Evolutionary conservation across 345 rosid species (phyloP).

Genomic region (Moricandia moricandioides): DNA sequence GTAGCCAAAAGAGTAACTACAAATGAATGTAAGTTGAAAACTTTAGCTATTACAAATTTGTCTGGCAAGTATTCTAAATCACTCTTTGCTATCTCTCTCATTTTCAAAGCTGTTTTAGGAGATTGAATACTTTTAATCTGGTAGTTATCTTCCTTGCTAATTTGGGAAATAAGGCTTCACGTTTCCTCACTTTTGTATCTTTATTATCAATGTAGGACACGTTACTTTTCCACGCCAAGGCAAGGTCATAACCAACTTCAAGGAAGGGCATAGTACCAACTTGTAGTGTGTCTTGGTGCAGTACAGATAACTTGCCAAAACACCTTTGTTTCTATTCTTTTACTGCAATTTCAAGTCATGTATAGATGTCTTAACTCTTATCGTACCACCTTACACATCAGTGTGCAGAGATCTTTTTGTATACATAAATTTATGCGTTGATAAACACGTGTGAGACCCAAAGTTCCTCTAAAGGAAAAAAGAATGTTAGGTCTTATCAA

Average conservation of each 20-base stretch:
- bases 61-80: slow-evolving; percentile 52
- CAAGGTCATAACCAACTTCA: slow-evolving; percentile 98
- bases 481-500: neutral
- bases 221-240: slow-evolving; percentile 86
- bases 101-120: neutral
- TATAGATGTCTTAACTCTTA: neutral
- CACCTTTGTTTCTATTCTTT: too few relatives aligned
- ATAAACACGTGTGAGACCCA: neutral
- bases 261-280: too few relatives aligned
- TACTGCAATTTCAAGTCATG: too few relatives aligned
- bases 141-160: slow-evolving; percentile 2
- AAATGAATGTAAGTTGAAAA: too few relatives aligned
- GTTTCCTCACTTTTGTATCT: slow-evolving; percentile 8
- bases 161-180: neutral
- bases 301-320: too few relatives aligned
- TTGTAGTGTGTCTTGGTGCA: too few relatives aligned
- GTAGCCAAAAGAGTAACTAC: too few relatives aligned
- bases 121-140: too few relatives aligned
- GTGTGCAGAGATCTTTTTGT: neutral
- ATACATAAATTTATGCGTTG: neutral
- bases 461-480: neutral
- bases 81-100: slow-evolving; percentile 4
- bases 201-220: slow-evolving; percentile 54
- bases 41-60: too few relatives aligned
- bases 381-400: neutral